Conservation (phyloP, 73 alveolate species). For the Tetrahymena borealis region DNA sequence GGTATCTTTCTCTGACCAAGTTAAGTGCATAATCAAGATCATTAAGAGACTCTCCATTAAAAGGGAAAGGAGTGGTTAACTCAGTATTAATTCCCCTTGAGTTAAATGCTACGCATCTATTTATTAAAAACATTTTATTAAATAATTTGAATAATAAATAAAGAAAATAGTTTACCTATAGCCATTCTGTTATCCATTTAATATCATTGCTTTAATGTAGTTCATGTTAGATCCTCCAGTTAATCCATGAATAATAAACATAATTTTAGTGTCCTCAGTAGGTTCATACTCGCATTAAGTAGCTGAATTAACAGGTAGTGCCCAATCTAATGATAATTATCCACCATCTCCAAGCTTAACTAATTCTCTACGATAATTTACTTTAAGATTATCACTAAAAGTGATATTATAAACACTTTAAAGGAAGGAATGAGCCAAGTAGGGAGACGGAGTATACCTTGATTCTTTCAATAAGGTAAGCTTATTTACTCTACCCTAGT, state of each 20-base stretch:
- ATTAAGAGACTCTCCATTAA: background rate
- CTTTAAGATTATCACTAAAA: background rate
- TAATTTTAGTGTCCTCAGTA: conserved; percentile 4
- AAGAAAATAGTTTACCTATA: conserved; percentile 8
- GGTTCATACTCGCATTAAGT: conserved; percentile 2
- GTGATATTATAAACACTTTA: background rate
- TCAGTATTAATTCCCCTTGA: background rate
- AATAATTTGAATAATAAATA: background rate
- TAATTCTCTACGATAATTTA: background rate
- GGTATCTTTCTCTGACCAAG: background rate
- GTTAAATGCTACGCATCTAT: background rate
- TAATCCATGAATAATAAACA: conserved; percentile 30
- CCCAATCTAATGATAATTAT: conserved; percentile 31
- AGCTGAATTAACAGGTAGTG: background rate
- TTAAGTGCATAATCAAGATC: background rate
- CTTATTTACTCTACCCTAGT: background rate
- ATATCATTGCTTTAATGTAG: conserved; percentile 30
- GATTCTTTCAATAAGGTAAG: background rate
- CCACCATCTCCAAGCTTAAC: conserved; percentile 36
- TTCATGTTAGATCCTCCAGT: conserved; percentile 41
- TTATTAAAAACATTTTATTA: background rate
- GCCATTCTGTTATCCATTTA: conserved; percentile 11
- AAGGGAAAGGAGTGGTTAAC: background rate
- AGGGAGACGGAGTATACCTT: background rate
- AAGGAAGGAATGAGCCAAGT: background rate